phyloP scores from a whole-genome alignment of 352 stramenopile genomes.

The Phytopythium mirpurense region DNA sequence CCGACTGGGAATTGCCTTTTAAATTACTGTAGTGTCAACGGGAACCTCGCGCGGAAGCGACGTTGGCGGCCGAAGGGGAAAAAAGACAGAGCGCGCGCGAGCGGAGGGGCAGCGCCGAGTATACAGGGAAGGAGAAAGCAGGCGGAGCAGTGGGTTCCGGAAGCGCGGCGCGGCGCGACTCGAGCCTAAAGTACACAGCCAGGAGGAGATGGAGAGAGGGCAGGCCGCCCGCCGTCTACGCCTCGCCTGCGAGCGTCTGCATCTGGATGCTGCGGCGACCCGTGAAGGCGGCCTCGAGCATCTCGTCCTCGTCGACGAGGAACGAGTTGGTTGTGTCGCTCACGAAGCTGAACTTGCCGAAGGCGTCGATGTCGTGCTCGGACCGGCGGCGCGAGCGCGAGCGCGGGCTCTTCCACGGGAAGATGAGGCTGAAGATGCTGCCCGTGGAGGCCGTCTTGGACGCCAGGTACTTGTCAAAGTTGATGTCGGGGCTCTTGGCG shows the following conservation, averaged over 20 bases:
- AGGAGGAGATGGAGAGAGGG: background rate
- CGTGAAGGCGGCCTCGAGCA: constrained; percentile 82
- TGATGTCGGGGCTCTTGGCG: constrained; percentile 75
- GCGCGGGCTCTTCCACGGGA: constrained; percentile 65
- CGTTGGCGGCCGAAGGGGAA: background rate
- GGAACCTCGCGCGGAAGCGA: too few species aligned
- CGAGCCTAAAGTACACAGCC: constrained; percentile 6
- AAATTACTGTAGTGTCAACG: too few species aligned
- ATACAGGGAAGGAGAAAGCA: background rate
- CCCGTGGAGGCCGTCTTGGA: constrained; percentile 74
- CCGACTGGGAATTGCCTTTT: too few species aligned
- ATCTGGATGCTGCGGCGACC: constrained; percentile 76
- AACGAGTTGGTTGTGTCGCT: constrained; percentile 87
- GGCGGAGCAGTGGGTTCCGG: too few species aligned
- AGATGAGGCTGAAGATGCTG: constrained; percentile 82
- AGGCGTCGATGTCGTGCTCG: constrained; percentile 62
- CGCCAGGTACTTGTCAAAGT: constrained; percentile 82
- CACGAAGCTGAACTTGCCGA: constrained; percentile 87
- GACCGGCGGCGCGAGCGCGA: constrained; percentile 42
- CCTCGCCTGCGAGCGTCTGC: constrained; percentile 73
- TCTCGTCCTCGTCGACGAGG: constrained; percentile 86
- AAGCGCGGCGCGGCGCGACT: background rate
- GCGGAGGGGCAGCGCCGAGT: background rate
- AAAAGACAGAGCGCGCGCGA: background rate
- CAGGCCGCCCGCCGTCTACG: constrained; percentile 15